Conservation (phyloP, 2,329 filamentous ascomycete species). For the Monosporascus sp. region DNA sequence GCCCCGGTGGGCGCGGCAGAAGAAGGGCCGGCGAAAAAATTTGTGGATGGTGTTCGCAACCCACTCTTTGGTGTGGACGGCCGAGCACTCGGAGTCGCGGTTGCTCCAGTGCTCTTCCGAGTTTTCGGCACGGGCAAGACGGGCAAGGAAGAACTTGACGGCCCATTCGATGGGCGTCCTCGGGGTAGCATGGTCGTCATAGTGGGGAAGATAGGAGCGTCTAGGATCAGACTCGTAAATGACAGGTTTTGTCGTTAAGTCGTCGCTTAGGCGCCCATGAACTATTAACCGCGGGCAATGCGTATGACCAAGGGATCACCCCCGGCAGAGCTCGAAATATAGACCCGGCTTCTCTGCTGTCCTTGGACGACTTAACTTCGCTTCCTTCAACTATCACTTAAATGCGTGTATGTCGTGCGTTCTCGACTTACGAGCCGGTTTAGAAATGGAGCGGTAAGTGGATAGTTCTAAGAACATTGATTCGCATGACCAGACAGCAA, state of each 20-base stretch:
- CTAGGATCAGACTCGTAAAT: conserved; percentile 7
- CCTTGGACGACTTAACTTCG: neutral
- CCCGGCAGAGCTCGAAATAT: too few relatives aligned
- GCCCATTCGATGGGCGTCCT: conserved; percentile 62
- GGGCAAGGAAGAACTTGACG: conserved; percentile 67
- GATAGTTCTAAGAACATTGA: neutral
- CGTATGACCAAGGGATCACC: too few relatives aligned
- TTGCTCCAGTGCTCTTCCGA: conserved; percentile 57
- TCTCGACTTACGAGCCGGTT: neutral
- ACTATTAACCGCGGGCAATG: neutral
- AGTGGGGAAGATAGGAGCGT: conserved; percentile 17
- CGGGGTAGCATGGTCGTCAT: conserved; percentile 62
- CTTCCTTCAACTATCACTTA: neutral
- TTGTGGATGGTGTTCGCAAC: conserved; percentile 55
- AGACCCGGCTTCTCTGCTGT: too few relatives aligned
- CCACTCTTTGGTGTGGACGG: conserved; percentile 50
- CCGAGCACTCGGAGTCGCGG: conserved; percentile 37
- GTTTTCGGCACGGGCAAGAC: conserved; percentile 69
- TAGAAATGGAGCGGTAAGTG: neutral
- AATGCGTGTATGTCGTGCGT: neutral
- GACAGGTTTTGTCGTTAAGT: conserved; percentile 4
- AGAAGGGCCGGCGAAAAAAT: conserved; percentile 40
- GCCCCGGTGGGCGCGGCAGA: conserved; percentile 47
- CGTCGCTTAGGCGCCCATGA: neutral
- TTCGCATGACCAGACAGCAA: neutral